These are phyloP conservation scores for Aegle marmelos DNA, from an alignment of 345 rosid species.

Conservation along the genomic window DNA sequence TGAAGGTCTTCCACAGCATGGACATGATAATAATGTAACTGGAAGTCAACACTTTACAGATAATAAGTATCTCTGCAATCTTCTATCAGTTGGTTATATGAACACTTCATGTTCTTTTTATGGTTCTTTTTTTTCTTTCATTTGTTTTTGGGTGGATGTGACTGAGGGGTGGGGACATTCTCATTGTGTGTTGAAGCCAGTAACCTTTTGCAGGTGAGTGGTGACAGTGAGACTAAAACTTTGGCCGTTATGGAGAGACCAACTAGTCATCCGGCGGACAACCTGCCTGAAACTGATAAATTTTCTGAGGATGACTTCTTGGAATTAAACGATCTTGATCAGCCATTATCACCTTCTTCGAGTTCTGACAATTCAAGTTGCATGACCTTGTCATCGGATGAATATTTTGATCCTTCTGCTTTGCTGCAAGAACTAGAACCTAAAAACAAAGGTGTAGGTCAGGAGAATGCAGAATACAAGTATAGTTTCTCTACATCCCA, in stretches of 20 bases:
- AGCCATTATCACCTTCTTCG: conserved; percentile 36
- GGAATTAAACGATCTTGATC: conserved; percentile 46
- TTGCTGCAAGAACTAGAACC: conserved; percentile 39
- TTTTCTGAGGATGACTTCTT: conserved; percentile 32
- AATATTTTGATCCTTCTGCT: conserved; percentile 41
- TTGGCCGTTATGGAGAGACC: conserved; percentile 21
- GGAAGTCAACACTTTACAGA: not conserved
- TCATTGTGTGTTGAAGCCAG: conserved; percentile 19
- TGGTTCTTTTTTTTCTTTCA: not conserved
- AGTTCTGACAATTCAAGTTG: conserved; percentile 58
- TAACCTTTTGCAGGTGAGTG: conserved; percentile 24
- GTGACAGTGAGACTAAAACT: conserved; percentile 14
- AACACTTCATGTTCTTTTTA: not conserved
- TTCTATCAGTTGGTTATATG: not conserved
- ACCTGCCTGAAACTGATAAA: conserved; percentile 18
- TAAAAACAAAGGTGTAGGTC: not conserved
- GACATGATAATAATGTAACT: not conserved
- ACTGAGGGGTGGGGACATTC: conserved; percentile 1
- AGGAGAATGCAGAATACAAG: conserved; percentile 19
- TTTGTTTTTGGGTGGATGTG: not conserved
- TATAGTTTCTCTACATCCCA: conserved; percentile 21
- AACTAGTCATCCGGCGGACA: conserved; percentile 21
- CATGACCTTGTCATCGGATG: conserved; percentile 43
- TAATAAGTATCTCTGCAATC: not conserved
- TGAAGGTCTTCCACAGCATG: not conserved